Percentiles rank a stretch among this genome's conserved stretches.
phyloP scores from a whole-genome alignment of 176 grass and related monocot species.

The sorghum (Sorghum bicolor) region Sorghum_bicolor_NCBIv3 NC_012875.2:54213501-54214000 shows the following conservation, averaged over 20 bases:
- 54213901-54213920: neutral
- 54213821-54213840: conserved; percentile 42
- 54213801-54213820: conserved; percentile 67
- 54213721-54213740: conserved; percentile 82
- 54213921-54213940: neutral
- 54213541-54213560: conserved; percentile 70
- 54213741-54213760: conserved; percentile 67
- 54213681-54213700: conserved; percentile 71
- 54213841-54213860: neutral
- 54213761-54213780: conserved; percentile 88
- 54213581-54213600: conserved; percentile 74
- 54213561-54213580: conserved; percentile 92
- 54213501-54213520: conserved; percentile 31
- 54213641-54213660: neutral
- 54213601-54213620: conserved; percentile 4
- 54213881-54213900: neutral
- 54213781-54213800: conserved; percentile 78
- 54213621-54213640: neutral
- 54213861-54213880: neutral
- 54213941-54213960: neutral
- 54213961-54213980: neutral
- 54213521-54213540: conserved; percentile 51
- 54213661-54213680: conserved; percentile 75
- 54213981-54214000: neutral
- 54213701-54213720: conserved; percentile 67